Conservation (phyloP, 345 rosid genomes). For the Geranium brycei region DNA sequence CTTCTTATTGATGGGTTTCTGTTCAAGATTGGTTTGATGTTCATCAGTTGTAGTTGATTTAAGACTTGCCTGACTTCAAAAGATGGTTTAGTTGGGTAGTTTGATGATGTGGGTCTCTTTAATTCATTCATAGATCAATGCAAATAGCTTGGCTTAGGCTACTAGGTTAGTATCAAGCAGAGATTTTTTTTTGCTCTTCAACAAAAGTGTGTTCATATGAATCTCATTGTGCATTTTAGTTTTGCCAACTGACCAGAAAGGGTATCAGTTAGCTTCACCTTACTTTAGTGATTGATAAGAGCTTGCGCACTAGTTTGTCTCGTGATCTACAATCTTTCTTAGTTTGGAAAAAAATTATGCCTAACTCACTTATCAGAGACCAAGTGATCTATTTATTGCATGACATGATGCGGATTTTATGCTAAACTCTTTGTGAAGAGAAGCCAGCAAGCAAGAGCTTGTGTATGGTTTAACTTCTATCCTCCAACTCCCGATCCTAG, state of each 20-base stretch:
- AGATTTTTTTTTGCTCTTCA: not conserved
- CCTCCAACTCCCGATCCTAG: not conserved
- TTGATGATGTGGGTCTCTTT: not conserved
- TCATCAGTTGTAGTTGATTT: not conserved
- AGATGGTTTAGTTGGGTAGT: not conserved
- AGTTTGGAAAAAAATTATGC: not conserved
- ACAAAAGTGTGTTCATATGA: not conserved
- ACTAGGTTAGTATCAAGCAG: not conserved
- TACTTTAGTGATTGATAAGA: not conserved
- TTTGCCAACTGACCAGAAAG: not conserved
- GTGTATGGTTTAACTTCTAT: not conserved
- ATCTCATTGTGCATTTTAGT: not conserved
- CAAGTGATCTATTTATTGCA: too few relatives aligned
- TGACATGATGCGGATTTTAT: too few relatives aligned
- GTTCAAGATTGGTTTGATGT: not conserved
- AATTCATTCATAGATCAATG: too few relatives aligned
- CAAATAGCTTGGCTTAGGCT: not conserved
- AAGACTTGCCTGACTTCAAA: not conserved
- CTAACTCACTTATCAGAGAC: not conserved
- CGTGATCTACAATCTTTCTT: conserved; percentile 1
- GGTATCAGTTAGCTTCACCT: not conserved
- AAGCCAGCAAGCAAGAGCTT: not conserved
- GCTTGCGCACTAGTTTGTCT: not conserved
- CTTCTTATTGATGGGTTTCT: not conserved
- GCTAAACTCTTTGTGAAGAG: not conserved